phyloP scores from a whole-genome alignment of 2,329 filamentous ascomycete genomes.

The Venturia pyrina region DNA sequence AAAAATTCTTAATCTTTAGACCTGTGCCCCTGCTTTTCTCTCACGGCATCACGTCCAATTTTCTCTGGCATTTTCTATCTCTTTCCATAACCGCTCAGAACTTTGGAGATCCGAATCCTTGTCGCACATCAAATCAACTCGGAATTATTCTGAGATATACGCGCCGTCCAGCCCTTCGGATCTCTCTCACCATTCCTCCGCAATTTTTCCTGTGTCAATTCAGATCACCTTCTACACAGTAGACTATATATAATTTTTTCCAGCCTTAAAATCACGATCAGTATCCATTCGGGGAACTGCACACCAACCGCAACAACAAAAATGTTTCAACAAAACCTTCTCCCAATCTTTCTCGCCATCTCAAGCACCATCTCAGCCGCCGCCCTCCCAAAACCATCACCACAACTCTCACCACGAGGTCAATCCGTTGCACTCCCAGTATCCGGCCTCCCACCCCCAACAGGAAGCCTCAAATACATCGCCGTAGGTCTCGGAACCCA shows the following conservation, averaged over 20 bases:
- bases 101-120: not conserved
- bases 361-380: constrained; percentile 1
- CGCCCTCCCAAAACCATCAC: constrained; percentile 1
- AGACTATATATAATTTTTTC: not conserved
- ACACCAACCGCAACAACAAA: not conserved
- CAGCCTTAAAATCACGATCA: not conserved
- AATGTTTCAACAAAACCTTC: not conserved
- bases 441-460: not conserved
- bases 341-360: not conserved
- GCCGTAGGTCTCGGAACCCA: constrained; percentile 56
- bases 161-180: not conserved
- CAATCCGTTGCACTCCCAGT: not conserved
- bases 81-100: not conserved
- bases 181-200: not conserved
- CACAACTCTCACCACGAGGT: not conserved
- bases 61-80: not conserved
- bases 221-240: not conserved
- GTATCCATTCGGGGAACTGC: not conserved
- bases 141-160: not conserved
- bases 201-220: not conserved
- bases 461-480: constrained; percentile 30
- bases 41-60: not conserved
- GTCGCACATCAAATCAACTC: not conserved
- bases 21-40: not conserved
- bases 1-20: not conserved